Evolutionary conservation across 768 basidiomycete genomes (phyloP).

Genomic region (Tricholoma furcatifolium): DNA sequence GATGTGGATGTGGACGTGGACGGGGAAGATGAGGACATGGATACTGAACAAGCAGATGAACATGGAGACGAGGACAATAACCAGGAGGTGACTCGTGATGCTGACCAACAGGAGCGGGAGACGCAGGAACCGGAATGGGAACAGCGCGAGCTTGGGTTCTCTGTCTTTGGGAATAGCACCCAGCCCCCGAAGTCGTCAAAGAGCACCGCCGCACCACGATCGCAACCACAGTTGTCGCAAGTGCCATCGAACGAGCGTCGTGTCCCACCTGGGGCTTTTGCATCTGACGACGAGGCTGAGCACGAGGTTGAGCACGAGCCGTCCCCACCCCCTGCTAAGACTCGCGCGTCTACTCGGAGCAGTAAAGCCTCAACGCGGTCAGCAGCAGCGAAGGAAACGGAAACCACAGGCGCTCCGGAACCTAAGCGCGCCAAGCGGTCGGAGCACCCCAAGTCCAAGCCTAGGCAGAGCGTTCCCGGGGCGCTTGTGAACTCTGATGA

Average conservation of each 20-base stretch:
- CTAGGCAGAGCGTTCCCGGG: slow-evolving; percentile 39
- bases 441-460: slow-evolving; percentile 5
- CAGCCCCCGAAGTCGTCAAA: slow-evolving; percentile 11
- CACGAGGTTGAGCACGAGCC: slow-evolving; percentile 24
- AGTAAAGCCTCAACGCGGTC: background rate
- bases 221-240: background rate
- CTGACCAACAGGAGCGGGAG: slow-evolving; percentile 11
- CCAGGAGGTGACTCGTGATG: background rate
- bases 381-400: background rate
- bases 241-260: slow-evolving; percentile 21
- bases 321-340: slow-evolving; percentile 3
- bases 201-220: background rate
- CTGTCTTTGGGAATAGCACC: slow-evolving; percentile 20
- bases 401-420: background rate
- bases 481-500: slow-evolving; percentile 40
- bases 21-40: slow-evolving; percentile 10
- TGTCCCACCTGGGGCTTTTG: slow-evolving; percentile 47
- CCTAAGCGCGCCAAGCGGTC: slow-evolving; percentile 3
- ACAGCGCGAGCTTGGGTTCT: slow-evolving; percentile 15
- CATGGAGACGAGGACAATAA: slow-evolving; percentile 14
- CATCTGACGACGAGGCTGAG: slow-evolving; percentile 37
- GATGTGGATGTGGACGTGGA: slow-evolving; percentile 11
- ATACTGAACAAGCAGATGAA: background rate
- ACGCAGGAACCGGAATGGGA: background rate
- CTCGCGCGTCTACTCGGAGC: background rate